phyloP scores from a whole-genome alignment of 1,139 yeast genomes.

The Hemisphaericaspora lyxosophila region DNA sequence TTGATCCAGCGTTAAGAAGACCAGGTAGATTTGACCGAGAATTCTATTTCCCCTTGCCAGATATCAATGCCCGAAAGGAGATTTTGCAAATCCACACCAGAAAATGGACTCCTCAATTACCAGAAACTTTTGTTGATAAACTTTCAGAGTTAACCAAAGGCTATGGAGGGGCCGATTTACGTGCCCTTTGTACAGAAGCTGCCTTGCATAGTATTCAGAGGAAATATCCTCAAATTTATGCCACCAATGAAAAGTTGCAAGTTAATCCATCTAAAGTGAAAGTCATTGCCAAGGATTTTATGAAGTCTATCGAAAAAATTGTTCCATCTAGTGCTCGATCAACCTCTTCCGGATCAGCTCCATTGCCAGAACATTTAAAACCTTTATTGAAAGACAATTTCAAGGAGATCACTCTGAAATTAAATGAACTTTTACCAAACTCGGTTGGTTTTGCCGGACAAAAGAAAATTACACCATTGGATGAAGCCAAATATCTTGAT shows the following conservation, averaged over 20 bases:
- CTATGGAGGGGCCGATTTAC: constrained; percentile 95
- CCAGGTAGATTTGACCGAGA: constrained; percentile 98
- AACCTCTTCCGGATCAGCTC: constrained; percentile 69
- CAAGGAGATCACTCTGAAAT: constrained; percentile 42
- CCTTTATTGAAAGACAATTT: constrained; percentile 60
- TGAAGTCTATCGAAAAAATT: constrained; percentile 80
- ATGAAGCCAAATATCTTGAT: constrained; percentile 68
- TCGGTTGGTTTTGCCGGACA: constrained; percentile 30
- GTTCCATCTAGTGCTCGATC: constrained; percentile 93
- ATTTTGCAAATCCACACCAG: constrained; percentile 83
- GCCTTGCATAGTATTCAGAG: constrained; percentile 91
- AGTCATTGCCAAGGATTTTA: constrained; percentile 84
- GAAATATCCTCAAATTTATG: constrained; percentile 89
- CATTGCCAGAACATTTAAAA: constrained; percentile 70
- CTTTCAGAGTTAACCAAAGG: constrained; percentile 88
- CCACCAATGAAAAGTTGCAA: constrained; percentile 67
- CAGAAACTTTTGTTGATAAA: constrained; percentile 56
- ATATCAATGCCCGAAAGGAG: constrained; percentile 70
- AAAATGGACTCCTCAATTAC: constrained; percentile 80
- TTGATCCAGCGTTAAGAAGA: constrained; percentile 94
- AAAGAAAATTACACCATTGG: constrained; percentile 58
- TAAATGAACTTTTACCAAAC: constrained; percentile 65
- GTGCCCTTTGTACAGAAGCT: constrained; percentile 94
- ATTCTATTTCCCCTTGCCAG: constrained; percentile 93
- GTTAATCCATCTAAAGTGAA: constrained; percentile 71